These are phyloP conservation scores for Fusarium sp. DNA, from an alignment of 2,329 filamentous ascomycete genomes.

Conservation along the genomic window DNA sequence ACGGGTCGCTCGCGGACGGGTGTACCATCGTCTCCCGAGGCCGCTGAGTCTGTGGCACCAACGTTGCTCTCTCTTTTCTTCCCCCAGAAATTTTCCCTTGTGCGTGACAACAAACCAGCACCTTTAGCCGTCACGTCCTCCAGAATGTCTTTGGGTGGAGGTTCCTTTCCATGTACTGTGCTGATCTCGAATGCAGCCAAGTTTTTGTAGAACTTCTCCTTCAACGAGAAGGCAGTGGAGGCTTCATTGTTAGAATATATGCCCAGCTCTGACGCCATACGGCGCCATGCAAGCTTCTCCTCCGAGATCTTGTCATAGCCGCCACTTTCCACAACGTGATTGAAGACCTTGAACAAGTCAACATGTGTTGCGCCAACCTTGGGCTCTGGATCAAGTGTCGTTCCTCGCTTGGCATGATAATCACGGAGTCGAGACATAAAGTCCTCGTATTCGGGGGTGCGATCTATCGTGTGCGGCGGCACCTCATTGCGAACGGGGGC, in stretches of 20 bases:
- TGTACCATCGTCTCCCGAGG: slow-evolving; percentile 70
- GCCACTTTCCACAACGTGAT: slow-evolving; percentile 78
- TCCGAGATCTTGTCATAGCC: slow-evolving; percentile 88
- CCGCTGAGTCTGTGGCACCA: slow-evolving; percentile 67
- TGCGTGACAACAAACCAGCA: slow-evolving; percentile 81
- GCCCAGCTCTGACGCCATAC: slow-evolving; percentile 80
- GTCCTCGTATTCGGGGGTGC: slow-evolving; percentile 77
- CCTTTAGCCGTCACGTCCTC: slow-evolving; percentile 90
- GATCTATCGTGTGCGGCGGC: slow-evolving; percentile 63
- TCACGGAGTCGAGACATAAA: slow-evolving; percentile 79
- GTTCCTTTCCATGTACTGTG: slow-evolving; percentile 80
- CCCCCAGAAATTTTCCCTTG: slow-evolving; percentile 77
- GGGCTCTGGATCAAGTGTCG: slow-evolving; percentile 81
- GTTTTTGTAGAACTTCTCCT: slow-evolving; percentile 91
- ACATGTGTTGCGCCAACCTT: slow-evolving; percentile 82
- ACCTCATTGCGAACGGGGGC: slow-evolving; percentile 52
- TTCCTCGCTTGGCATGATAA: slow-evolving; percentile 85
- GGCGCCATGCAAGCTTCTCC: slow-evolving; percentile 88
- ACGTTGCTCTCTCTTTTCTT: slow-evolving; percentile 62
- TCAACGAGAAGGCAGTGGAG: slow-evolving; percentile 87
- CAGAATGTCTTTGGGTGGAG: slow-evolving; percentile 87
- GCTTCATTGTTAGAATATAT: slow-evolving; percentile 80
- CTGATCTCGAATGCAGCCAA: slow-evolving; percentile 89
- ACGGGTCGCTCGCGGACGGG: slow-evolving; percentile 65
- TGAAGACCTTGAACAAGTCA: slow-evolving; percentile 83